These are phyloP conservation scores for Rhipidocladum racemiflorum DNA, from an alignment of 176 grass and related monocot species.

Conservation along the genomic window DNA sequence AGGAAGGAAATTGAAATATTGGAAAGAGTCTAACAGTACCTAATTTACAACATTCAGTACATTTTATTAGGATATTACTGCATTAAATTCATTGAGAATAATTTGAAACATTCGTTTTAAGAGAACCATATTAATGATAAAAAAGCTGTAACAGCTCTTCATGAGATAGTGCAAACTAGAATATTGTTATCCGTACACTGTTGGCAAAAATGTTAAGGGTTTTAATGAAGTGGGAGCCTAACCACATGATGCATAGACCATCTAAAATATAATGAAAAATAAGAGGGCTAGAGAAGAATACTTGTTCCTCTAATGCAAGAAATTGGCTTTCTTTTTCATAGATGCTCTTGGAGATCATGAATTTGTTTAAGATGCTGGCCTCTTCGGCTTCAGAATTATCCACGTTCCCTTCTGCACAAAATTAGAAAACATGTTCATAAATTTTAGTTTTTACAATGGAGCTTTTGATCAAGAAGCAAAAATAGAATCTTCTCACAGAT, in stretches of 20 bases:
- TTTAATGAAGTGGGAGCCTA: background rate
- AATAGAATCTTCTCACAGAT: background rate
- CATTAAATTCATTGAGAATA: background rate
- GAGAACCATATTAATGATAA: background rate
- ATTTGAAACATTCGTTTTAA: constrained; percentile 14
- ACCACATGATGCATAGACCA: background rate
- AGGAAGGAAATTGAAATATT: background rate
- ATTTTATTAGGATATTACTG: background rate
- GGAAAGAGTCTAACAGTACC: background rate
- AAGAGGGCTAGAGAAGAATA: constrained; percentile 35
- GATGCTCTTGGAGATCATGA: constrained; percentile 79
- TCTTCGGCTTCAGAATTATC: constrained; percentile 78
- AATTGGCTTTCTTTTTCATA: constrained; percentile 85
- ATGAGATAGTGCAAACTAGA: background rate
- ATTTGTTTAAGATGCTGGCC: constrained; percentile 85
- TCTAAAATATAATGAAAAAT: constrained; percentile 25
- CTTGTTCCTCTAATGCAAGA: constrained; percentile 90
- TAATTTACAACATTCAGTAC: background rate
- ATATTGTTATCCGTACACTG: background rate
- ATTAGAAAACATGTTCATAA: constrained; percentile 2
- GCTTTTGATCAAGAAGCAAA: background rate
- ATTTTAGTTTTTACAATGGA: background rate
- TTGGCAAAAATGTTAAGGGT: background rate
- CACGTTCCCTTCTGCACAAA: constrained; percentile 84
- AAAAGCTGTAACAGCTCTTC: background rate